Conservation (phyloP, 345 rosid genomes). For the Gossypium longicalyx region DNA sequence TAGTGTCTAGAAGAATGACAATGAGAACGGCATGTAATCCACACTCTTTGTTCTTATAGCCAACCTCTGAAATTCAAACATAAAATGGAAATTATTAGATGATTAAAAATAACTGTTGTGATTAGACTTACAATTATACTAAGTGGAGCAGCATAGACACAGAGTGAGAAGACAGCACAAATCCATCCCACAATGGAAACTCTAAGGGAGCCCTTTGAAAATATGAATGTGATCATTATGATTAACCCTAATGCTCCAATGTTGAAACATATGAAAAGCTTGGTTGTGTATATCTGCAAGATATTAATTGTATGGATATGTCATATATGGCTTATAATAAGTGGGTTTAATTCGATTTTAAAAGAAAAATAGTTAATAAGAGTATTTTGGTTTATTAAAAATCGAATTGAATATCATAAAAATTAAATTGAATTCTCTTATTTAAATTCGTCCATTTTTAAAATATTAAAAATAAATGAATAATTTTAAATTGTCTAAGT, state of each 20-base stretch:
- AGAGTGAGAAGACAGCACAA: conserved; percentile 36
- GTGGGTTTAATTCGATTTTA: too few species aligned
- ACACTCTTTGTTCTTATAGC: conserved; percentile 48
- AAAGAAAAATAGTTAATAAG: too few species aligned
- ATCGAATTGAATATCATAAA: too few species aligned
- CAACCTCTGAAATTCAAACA: conserved; percentile 24
- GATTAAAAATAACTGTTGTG: too few species aligned
- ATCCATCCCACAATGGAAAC: conserved; percentile 45
- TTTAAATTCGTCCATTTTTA: too few species aligned
- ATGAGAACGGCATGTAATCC: conserved; percentile 47
- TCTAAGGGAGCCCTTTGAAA: conserved; percentile 21
- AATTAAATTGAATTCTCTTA: too few species aligned
- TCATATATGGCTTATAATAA: too few species aligned
- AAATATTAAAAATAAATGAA: too few species aligned
- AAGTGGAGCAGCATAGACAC: conserved; percentile 55
- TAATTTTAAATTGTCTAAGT: too few species aligned
- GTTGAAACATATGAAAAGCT: conserved; percentile 35
- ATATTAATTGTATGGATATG: too few species aligned
- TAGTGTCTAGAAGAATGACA: conserved; percentile 34
- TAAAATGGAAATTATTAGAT: too few species aligned
- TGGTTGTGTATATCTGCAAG: conserved; percentile 28
- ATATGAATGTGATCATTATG: conserved; percentile 23
- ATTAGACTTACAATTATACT: conserved; percentile 41
- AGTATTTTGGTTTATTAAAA: too few species aligned
- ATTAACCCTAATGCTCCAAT: conserved; percentile 25